Evolutionary conservation across 208 protist genomes (phyloP).

Genomic region (Acanthamoeba lugdunensis): DNA sequence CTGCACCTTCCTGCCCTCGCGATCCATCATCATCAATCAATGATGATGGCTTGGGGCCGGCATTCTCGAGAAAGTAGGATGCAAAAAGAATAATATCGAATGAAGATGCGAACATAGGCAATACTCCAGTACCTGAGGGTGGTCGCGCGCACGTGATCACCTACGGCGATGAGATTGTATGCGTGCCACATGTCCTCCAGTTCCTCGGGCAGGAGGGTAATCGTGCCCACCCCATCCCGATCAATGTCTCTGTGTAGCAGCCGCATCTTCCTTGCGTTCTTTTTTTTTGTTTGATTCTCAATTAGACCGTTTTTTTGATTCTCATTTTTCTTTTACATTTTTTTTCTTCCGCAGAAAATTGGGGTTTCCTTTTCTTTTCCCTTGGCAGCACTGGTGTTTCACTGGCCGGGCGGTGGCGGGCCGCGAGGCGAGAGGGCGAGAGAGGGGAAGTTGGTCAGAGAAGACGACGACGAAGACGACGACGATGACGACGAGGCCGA

Average conservation of each 20-base stretch:
- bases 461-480: not conserved
- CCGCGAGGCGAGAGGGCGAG: conserved; percentile 23
- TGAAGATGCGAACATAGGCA: not conserved
- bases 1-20: conserved; percentile 80
- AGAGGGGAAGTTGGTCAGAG: not conserved
- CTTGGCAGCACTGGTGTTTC: no score
- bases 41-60: no score
- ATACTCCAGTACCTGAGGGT: conserved; percentile 82
- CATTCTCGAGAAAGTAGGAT: no score
- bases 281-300: no score
- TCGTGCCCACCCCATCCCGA: conserved; percentile 87
- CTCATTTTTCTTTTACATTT: no score
- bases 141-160: conserved; percentile 83
- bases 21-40: no score
- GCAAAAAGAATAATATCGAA: not conserved
- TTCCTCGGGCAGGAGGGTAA: conserved; percentile 92
- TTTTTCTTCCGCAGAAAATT: no score
- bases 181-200: conserved; percentile 96
- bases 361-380: no score
- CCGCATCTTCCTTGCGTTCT: conserved; percentile 11
- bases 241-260: conserved; percentile 69
- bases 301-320: no score
- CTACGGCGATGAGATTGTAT: conserved; percentile 94
- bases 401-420: not conserved
- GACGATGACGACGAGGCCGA: not conserved